phyloP scores from a whole-genome alignment of 2,329 filamentous ascomycete species.

The Pyricularia pennisetigena region DNA sequence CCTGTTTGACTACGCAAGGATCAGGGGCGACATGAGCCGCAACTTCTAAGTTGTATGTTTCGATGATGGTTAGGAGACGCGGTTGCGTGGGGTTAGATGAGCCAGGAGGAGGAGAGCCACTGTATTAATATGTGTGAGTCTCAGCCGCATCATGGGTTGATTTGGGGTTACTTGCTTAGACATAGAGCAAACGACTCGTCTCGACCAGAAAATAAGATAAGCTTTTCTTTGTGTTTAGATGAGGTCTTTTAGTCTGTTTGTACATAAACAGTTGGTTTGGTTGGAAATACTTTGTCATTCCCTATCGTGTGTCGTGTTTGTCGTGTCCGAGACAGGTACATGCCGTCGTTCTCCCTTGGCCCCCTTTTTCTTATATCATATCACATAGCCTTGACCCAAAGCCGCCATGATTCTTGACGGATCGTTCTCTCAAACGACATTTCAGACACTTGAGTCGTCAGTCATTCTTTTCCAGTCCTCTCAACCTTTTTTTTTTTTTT shows the following conservation, averaged over 20 bases:
- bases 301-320: not conserved
- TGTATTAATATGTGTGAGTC: conserved; percentile 21
- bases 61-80: conserved; percentile 4
- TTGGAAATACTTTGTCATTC: not conserved
- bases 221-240: not conserved
- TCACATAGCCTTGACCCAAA: not conserved
- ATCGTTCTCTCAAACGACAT: not conserved
- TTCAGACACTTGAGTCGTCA: not conserved
- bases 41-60: conserved; percentile 19
- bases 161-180: conserved; percentile 24
- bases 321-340: not conserved
- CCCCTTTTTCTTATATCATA: not conserved
- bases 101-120: conserved; percentile 7
- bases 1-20: conserved; percentile 56
- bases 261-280: conserved; percentile 1
- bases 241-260: not conserved
- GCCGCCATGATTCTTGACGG: not conserved
- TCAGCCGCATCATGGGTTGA: conserved; percentile 25
- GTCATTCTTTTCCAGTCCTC: not conserved
- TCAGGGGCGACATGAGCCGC: conserved; percentile 25
- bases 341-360: not conserved
- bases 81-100: not conserved
- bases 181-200: conserved; percentile 19
- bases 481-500: not conserved
- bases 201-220: conserved; percentile 3